Evolutionary conservation across 2,329 filamentous ascomycete genomes (phyloP).

Genomic region (Tympanopsis confertula): DNA sequence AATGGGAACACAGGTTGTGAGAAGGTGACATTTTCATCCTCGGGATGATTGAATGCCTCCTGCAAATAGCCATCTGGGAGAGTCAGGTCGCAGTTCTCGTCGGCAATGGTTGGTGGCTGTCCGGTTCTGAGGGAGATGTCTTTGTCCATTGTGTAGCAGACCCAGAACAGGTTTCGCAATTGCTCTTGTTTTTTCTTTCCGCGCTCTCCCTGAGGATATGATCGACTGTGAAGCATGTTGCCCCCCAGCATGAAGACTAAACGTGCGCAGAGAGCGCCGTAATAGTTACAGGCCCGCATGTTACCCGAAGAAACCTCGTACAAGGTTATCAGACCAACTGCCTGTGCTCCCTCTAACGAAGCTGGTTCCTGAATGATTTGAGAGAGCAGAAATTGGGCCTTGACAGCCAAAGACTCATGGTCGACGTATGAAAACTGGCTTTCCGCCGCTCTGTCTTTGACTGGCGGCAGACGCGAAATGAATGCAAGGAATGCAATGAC

Average conservation of each 20-base stretch:
- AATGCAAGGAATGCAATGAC: conserved; percentile 34
- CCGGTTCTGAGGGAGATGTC: conserved; percentile 40
- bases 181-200: conserved; percentile 14
- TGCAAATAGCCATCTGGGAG: conserved; percentile 29
- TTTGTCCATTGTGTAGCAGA: conserved; percentile 41
- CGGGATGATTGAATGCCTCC: conserved; percentile 10
- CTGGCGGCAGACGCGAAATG: conserved; percentile 11
- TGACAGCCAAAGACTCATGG: conserved; percentile 23
- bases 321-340: conserved; percentile 25
- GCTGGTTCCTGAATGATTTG: conserved; percentile 26
- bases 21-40: conserved; percentile 1
- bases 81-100: conserved; percentile 39
- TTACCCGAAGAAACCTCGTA: conserved; percentile 19
- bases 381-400: conserved; percentile 27
- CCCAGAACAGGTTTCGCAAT: conserved; percentile 33
- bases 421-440: conserved; percentile 16
- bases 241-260: conserved; percentile 35
- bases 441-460: conserved; percentile 3
- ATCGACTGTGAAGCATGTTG: conserved; percentile 17
- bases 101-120: conserved; percentile 35
- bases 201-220: conserved; percentile 10
- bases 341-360: conserved; percentile 29
- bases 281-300: conserved; percentile 29
- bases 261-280: conserved; percentile 30
- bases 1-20: conserved; percentile 25